Evolutionary conservation across 2,329 filamentous ascomycete genomes (phyloP).

Genomic region (Sporothrix schenckii): DNA sequence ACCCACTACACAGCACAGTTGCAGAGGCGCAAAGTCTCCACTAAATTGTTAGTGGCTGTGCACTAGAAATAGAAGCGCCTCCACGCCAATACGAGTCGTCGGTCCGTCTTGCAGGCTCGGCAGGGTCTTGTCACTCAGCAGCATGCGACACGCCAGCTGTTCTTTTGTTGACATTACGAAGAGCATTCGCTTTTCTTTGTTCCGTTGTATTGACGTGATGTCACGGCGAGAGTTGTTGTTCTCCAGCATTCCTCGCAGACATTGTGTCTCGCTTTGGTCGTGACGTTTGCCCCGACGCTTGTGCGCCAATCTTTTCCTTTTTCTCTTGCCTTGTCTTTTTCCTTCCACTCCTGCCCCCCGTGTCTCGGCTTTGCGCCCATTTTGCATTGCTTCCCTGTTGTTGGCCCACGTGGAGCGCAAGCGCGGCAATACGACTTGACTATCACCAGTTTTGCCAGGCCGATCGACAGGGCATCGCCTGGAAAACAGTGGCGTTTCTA

Average conservation of each 20-base stretch:
- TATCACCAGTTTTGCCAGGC: no score
- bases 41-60: neutral
- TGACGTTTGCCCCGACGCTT: neutral
- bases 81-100: neutral
- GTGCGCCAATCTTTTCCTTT: neutral
- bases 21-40: neutral
- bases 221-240: neutral
- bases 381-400: slow-evolving; percentile 18
- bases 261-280: slow-evolving; percentile 9
- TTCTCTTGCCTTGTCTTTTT: neutral
- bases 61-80: neutral
- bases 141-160: neutral
- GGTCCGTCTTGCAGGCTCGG: neutral
- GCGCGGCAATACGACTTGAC: neutral
- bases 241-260: slow-evolving; percentile 1
- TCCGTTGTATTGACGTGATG: neutral
- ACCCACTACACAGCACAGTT: no score
- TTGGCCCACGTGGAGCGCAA: slow-evolving; percentile 6
- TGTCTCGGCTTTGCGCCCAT: slow-evolving; percentile 4
- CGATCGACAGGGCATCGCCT: neutral
- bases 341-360: neutral
- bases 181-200: neutral
- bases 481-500: neutral
- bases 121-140: slow-evolving; percentile 3
- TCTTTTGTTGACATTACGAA: slow-evolving; percentile 5